Evolutionary conservation across 495 filamentous ascomycete genomes (phyloP).

Genomic region (Terfezia claveryi): DNA sequence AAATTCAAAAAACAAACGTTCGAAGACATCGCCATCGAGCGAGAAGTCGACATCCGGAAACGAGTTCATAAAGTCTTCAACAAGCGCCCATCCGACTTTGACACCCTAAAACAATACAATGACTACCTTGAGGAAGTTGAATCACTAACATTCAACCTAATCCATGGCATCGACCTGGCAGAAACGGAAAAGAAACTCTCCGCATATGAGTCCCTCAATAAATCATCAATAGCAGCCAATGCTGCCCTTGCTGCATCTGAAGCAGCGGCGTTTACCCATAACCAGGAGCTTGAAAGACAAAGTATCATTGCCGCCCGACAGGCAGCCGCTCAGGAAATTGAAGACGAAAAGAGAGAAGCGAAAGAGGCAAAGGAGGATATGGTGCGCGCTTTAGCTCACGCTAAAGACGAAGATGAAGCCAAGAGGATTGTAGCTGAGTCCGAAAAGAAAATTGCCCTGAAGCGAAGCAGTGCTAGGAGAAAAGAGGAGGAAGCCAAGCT

Average conservation of each 20-base stretch:
- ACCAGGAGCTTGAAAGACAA: constrained; percentile 38
- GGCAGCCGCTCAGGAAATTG: constrained; percentile 28
- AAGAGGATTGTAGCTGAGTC: constrained; percentile 33
- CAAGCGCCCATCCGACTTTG: constrained; percentile 72
- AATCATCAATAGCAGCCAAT: constrained; percentile 34
- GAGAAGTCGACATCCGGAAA: constrained; percentile 79
- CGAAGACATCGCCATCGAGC: constrained; percentile 69
- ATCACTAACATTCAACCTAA: constrained; percentile 68
- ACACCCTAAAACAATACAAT: constrained; percentile 58
- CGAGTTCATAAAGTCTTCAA: constrained; percentile 71
- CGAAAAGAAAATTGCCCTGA: constrained; percentile 28
- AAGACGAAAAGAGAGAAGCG: constrained; percentile 26
- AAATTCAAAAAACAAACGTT: constrained; percentile 78
- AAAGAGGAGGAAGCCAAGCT: constrained; percentile 39
- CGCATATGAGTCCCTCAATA: constrained; percentile 45
- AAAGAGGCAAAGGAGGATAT: constrained; percentile 31
- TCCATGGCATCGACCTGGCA: constrained; percentile 43
- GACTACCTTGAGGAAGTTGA: constrained; percentile 90
- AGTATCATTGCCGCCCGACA: constrained; percentile 27
- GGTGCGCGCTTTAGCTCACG: constrained; percentile 29
- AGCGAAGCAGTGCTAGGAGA: constrained; percentile 29
- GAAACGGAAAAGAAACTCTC: constrained; percentile 48
- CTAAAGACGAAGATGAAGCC: constrained; percentile 35
- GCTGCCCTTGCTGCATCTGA: constrained; percentile 32
- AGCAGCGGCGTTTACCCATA: constrained; percentile 30